Evolutionary conservation across 2,329 filamentous ascomycete genomes (phyloP), one percentile per base, ranked within the genome.

Genomic region (Epichloe festucae): DNA sequence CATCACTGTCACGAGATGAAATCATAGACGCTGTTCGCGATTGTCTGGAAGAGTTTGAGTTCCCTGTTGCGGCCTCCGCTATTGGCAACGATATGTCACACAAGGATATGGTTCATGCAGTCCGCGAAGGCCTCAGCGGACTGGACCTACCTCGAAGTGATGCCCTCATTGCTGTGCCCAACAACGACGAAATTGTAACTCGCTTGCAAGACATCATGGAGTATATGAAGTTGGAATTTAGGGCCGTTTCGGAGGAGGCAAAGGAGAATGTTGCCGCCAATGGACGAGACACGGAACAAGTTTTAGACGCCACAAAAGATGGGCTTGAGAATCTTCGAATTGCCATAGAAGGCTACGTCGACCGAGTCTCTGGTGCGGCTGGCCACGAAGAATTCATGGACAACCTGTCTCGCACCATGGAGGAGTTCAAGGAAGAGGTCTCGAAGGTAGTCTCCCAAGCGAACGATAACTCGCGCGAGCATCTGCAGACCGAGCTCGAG

Each of bases 261-360:
- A 89, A 90, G 64, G 80, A 91, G 59, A 91, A 89, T 58, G 84
- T 88, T 19, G 81, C 86, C 3, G 84, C 85, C 55, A 87, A 82
- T 58, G 87, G 85, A 41, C 78, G 82, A 53, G 88, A 93, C 63
- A 91, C 89, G 0, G 89, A 95, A 65, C 88, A 95, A 64, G 82
- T 95, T 12, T 73, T 96, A 4, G 87, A 93, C 64, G 87, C 89
- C 1, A 84, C 94, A 43, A 91, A 89, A 58, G 88, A 95, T 62
- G 89, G 89, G 0, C 76, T 95, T 14, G 89, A 95, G 58, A 84
- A 80, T 57, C 77, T 97, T 6, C 82, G 89, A 11, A 70, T 73
- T 12, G 86, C 95, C 53, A 87, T 97, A 51, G 88, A 95, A 59
- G 74, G 73, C 43, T 95, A 94, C 57, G 82, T 93, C 53, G 83